These are phyloP conservation scores for Hemileccinum rubropunctum DNA, from an alignment of 768 basidiomycete species.

Conservation along the genomic window DNA sequence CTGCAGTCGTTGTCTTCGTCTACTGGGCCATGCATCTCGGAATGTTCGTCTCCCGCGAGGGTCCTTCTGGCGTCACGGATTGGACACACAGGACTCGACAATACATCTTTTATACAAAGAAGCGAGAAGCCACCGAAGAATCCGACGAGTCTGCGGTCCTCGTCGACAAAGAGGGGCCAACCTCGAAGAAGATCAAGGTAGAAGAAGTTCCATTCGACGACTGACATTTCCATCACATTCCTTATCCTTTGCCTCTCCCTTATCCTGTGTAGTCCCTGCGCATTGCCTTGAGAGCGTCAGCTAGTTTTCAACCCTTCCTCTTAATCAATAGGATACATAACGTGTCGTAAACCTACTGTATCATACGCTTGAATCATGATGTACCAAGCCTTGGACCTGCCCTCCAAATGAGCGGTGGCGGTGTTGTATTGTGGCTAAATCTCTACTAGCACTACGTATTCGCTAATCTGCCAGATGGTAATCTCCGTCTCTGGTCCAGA, in stretches of 20 bases:
- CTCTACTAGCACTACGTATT: too few relatives aligned
- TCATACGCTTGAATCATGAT: slow-evolving; percentile 2
- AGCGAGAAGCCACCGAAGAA: slow-evolving; percentile 20
- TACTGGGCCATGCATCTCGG: slow-evolving; percentile 37
- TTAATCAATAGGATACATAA: background rate
- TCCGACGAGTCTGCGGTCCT: slow-evolving; percentile 27
- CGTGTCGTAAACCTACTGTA: slow-evolving; percentile 12
- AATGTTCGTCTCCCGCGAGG: slow-evolving; percentile 33
- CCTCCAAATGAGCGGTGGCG: too few relatives aligned
- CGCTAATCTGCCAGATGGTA: background rate
- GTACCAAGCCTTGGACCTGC: too few relatives aligned
- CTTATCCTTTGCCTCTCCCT: background rate
- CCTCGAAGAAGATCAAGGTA: slow-evolving; percentile 20
- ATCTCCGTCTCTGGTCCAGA: background rate
- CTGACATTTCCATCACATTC: background rate
- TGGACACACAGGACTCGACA: slow-evolving; percentile 30
- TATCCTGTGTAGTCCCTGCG: background rate
- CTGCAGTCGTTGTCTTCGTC: slow-evolving; percentile 26
- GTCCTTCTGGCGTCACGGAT: slow-evolving; percentile 28
- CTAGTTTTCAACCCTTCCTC: background rate
- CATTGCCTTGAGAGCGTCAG: background rate
- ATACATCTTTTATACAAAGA: slow-evolving; percentile 16
- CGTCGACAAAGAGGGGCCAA: slow-evolving; percentile 16
- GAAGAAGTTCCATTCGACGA: slow-evolving; percentile 9
- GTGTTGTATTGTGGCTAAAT: too few relatives aligned